These are phyloP conservation scores for Candida jianshihensis DNA, from an alignment of 805 yeast species.

Conservation along the genomic window DNA sequence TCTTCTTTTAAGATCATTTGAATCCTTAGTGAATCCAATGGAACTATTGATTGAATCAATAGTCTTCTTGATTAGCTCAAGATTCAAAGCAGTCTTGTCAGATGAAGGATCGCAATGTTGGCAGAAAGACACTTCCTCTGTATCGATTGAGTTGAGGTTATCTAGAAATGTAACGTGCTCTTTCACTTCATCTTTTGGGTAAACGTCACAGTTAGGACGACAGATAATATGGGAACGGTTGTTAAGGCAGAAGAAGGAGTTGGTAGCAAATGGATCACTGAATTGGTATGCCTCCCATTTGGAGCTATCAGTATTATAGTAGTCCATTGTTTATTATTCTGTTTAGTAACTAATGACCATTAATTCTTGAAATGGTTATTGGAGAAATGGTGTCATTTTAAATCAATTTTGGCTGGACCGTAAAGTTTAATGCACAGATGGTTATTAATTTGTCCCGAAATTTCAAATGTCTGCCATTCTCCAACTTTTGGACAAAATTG, in stretches of 20 bases:
- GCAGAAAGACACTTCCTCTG: slow-evolving; percentile 46
- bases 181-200: slow-evolving; percentile 30
- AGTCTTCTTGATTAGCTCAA: slow-evolving; percentile 34
- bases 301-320: slow-evolving; percentile 9
- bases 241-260: slow-evolving; percentile 47
- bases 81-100: slow-evolving; percentile 14
- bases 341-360: no score
- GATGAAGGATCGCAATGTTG: slow-evolving; percentile 46
- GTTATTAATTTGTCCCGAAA: no score
- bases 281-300: slow-evolving; percentile 62
- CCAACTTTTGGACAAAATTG: no score
- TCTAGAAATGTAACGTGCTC: slow-evolving; percentile 40
- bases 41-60: slow-evolving; percentile 47
- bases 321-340: background rate
- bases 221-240: slow-evolving; percentile 39
- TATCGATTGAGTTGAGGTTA: slow-evolving; percentile 32
- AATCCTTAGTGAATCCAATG: slow-evolving; percentile 41
- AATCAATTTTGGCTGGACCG: no score
- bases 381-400: no score
- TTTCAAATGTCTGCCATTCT: no score
- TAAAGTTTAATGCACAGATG: no score
- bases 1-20: slow-evolving; percentile 19
- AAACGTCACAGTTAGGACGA: slow-evolving; percentile 61
- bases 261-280: slow-evolving; percentile 59
- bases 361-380: no score